A percentile compares a stretch with the other conserved stretches of the same genome.
These are phyloP conservation scores for Populus davidiana DNA, from an alignment of 345 rosid species.

Conservation along the genomic window DNA sequence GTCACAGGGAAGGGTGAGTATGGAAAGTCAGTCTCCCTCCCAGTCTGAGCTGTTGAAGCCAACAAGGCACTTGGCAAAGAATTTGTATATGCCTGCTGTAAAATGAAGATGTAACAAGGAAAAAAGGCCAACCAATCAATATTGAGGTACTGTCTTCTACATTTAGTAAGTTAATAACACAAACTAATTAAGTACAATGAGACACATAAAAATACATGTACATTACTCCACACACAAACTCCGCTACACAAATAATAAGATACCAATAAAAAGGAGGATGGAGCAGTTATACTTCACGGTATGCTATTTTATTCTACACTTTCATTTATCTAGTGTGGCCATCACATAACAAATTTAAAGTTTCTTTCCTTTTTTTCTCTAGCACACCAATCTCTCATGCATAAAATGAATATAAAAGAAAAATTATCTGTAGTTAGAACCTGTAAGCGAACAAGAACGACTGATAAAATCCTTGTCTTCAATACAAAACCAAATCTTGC, in stretches of 20 bases:
- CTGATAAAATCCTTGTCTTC: background rate
- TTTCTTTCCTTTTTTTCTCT: background rate
- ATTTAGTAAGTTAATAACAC: background rate
- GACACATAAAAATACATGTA: background rate
- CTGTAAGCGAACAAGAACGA: background rate
- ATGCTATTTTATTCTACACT: background rate
- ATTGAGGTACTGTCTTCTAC: background rate
- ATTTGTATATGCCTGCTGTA: conserved; percentile 65
- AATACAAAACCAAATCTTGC: background rate
- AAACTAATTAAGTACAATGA: background rate
- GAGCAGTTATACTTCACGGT: background rate
- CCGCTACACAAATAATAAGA: background rate
- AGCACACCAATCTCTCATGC: background rate
- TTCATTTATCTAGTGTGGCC: background rate
- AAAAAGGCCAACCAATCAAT: conserved; percentile 9
- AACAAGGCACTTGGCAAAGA: conserved; percentile 69
- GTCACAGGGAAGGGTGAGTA: conserved; percentile 72
- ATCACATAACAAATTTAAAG: background rate
- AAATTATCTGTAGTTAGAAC: background rate
- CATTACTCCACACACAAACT: background rate
- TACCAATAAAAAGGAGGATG: background rate
- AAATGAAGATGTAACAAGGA: background rate
- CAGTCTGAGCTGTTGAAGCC: conserved; percentile 68
- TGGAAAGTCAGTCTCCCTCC: conserved; percentile 75
- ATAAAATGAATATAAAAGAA: background rate